Conservation (phyloP, 2,329 filamentous ascomycete genomes). For the Monilinia vaccinii-corymbosi region DNA sequence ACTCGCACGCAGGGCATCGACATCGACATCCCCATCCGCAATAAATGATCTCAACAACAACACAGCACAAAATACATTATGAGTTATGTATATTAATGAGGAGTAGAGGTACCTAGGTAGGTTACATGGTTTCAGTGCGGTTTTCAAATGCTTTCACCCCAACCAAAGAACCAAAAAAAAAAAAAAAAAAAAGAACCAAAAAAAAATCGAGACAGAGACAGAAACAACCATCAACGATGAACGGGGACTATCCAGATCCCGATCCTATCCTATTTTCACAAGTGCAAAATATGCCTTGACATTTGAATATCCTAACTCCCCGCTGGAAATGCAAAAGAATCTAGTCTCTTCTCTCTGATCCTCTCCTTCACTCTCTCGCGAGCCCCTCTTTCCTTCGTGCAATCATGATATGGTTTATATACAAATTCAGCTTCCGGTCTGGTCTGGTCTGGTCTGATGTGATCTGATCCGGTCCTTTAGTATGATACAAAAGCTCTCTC, state of each 20-base stretch:
- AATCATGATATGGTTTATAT: conserved; percentile 2
- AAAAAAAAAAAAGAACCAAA: too few relatives aligned
- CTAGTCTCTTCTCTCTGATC: background rate
- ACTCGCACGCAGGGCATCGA: too few relatives aligned
- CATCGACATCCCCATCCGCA: too few relatives aligned
- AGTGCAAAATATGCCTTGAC: background rate
- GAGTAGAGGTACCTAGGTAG: too few relatives aligned
- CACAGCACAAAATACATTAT: too few relatives aligned
- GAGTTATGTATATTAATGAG: too few relatives aligned
- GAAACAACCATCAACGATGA: background rate
- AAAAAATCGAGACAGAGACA: too few relatives aligned
- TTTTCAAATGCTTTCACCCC: too few relatives aligned
- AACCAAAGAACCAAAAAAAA: too few relatives aligned
- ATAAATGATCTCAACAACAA: too few relatives aligned
- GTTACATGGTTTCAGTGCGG: too few relatives aligned
- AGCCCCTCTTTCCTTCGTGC: background rate
- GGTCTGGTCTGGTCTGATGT: too few relatives aligned
- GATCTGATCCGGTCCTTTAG: background rate
- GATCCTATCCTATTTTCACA: background rate
- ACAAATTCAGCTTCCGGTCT: background rate
- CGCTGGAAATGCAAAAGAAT: background rate
- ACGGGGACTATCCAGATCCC: background rate
- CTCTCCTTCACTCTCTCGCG: background rate
- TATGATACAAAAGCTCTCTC: background rate
- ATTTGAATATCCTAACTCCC: background rate